Evolutionary conservation across 2,329 filamentous ascomycete genomes (phyloP).

Genomic region (Cytospora piceicola): DNA sequence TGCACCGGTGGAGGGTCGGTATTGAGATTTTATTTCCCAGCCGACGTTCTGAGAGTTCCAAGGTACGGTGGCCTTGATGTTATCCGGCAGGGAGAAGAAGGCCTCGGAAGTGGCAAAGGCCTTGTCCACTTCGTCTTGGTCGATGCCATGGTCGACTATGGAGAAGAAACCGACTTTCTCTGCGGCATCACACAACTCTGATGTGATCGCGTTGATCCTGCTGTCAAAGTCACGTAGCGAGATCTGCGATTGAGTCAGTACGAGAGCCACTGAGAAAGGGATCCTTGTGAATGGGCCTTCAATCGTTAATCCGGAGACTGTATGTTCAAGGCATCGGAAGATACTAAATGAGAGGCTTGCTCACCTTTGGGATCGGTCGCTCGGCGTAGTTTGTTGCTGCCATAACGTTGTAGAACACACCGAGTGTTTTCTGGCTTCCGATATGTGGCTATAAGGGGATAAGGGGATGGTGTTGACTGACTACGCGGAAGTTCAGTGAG

Average conservation of each 20-base stretch:
- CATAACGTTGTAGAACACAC: not conserved
- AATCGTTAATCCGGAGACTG: no score
- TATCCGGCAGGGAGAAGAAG: constrained; percentile 55
- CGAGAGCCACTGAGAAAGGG: not conserved
- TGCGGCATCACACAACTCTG: constrained; percentile 55
- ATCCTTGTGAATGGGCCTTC: not conserved
- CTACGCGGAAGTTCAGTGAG: no score
- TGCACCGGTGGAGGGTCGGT: constrained; percentile 58
- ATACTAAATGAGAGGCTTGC: not conserved
- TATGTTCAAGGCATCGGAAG: not conserved
- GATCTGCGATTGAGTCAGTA: constrained; percentile 44
- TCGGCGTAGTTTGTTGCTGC: constrained; percentile 30
- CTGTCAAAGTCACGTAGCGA: constrained; percentile 57
- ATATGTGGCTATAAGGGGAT: not conserved
- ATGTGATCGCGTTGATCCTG: constrained; percentile 58
- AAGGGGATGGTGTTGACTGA: not conserved
- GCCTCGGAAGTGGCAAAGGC: constrained; percentile 42
- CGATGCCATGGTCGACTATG: constrained; percentile 52
- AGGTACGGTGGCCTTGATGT: constrained; percentile 53
- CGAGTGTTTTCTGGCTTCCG: no score
- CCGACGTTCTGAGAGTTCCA: constrained; percentile 56
- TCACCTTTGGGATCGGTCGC: constrained; percentile 29
- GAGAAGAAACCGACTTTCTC: constrained; percentile 64
- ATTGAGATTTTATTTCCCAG: constrained; percentile 60
- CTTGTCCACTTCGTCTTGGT: constrained; percentile 48